phyloP scores from a whole-genome alignment of 805 yeast species.

The Jamesozyma gamospora region DNA sequence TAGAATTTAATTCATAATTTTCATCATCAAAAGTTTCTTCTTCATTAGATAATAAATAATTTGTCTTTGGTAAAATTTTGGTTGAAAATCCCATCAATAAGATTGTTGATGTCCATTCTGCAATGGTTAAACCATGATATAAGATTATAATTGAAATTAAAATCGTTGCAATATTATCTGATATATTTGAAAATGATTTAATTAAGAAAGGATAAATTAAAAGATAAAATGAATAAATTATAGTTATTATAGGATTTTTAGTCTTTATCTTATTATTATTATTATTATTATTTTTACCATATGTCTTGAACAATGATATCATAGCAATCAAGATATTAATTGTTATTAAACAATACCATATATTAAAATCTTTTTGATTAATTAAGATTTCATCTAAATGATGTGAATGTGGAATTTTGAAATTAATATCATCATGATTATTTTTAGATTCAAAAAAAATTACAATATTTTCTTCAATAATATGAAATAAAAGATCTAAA shows the following conservation, averaged over 20 bases:
- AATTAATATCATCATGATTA: constrained; percentile 26
- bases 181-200: constrained; percentile 10
- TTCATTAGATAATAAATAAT: constrained; percentile 12
- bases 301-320: constrained; percentile 18
- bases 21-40: no score
- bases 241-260: constrained; percentile 27
- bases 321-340: constrained; percentile 16
- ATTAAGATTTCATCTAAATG: constrained; percentile 6
- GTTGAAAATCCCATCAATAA: constrained; percentile 28
- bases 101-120: constrained; percentile 29
- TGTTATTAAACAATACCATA: constrained; percentile 22
- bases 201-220: constrained; percentile 20
- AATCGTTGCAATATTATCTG: constrained; percentile 24
- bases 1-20: background rate
- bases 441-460: constrained; percentile 25
- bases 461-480: constrained; percentile 62
- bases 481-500: constrained; percentile 75
- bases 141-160: constrained; percentile 22
- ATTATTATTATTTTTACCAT: constrained; percentile 21
- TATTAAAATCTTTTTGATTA: constrained; percentile 7
- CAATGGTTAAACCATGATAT: constrained; percentile 26
- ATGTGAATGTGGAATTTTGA: constrained; percentile 29
- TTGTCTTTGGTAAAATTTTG: constrained; percentile 16
- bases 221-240: constrained; percentile 22
- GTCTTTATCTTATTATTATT: constrained; percentile 24